Evolutionary conservation across 306 rosid genomes (phyloP).

Genomic region (Vicia faba): DNA sequence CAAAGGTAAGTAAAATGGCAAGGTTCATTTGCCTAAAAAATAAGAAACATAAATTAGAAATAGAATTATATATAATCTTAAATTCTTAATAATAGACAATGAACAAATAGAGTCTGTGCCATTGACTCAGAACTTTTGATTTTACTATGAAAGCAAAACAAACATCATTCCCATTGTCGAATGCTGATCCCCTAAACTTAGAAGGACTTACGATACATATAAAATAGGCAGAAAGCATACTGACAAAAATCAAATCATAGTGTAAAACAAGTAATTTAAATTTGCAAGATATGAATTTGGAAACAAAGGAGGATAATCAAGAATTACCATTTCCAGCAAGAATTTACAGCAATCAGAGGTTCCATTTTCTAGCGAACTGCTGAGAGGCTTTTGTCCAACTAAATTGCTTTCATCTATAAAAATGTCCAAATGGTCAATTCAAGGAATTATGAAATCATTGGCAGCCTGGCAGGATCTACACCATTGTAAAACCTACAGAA

Average conservation of each 20-base stretch:
- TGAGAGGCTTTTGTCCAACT: constrained; percentile 41
- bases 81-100: constrained; percentile 26
- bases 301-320: constrained; percentile 11
- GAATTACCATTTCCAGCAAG: constrained; percentile 49
- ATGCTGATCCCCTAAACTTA: neutral
- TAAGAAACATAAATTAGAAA: constrained; percentile 24
- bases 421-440: constrained; percentile 39
- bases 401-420: constrained; percentile 39
- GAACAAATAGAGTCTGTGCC: constrained; percentile 10
- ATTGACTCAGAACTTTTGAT: neutral
- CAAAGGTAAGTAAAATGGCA: constrained; percentile 57
- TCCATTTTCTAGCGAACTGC: constrained; percentile 45
- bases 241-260: constrained; percentile 18
- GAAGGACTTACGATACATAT: constrained; percentile 2
- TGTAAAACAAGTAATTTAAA: constrained; percentile 25
- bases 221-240: constrained; percentile 32
- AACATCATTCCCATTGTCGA: constrained; percentile 7
- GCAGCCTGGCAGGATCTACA: constrained; percentile 23
- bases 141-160: constrained; percentile 22
- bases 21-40: constrained; percentile 59
- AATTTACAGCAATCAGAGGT: constrained; percentile 43
- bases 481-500: constrained; percentile 32
- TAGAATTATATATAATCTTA: constrained; percentile 28
- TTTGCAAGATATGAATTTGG: constrained; percentile 11
- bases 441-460: constrained; percentile 40